phyloP scores from a whole-genome alignment of 2,329 filamentous ascomycete species.

The Xylaria sp. region DNA sequence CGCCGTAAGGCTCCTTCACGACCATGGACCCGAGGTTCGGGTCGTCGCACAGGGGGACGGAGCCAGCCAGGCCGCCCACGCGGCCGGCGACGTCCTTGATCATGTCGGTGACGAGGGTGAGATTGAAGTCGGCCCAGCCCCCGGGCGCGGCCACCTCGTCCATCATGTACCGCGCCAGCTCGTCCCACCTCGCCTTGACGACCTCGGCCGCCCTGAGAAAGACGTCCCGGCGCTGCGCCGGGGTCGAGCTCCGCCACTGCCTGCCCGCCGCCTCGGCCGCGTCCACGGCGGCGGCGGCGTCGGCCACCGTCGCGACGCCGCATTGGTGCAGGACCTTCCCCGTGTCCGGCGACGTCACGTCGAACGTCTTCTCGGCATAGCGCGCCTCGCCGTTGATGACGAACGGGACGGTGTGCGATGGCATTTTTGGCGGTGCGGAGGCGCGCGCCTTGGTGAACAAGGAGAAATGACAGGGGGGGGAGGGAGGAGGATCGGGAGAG shows the following conservation, averaged over 20 bases:
- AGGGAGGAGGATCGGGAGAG: no score
- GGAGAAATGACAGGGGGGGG: not conserved
- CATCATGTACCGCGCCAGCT: constrained; percentile 58
- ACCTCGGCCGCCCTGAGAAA: constrained; percentile 65
- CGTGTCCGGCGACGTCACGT: constrained; percentile 59
- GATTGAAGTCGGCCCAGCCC: constrained; percentile 40
- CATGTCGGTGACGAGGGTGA: constrained; percentile 37
- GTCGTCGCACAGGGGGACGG: constrained; percentile 37
- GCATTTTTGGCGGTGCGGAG: constrained; percentile 29
- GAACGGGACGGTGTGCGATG: constrained; percentile 42
- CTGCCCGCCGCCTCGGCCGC: constrained; percentile 62
- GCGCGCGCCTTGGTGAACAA: constrained; percentile 5
- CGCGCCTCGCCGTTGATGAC: constrained; percentile 50
- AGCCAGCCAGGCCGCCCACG: constrained; percentile 38
- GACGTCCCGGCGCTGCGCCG: constrained; percentile 60
- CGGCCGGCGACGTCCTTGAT: constrained; percentile 44
- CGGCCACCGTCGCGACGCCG: constrained; percentile 56
- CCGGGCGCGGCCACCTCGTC: constrained; percentile 39
- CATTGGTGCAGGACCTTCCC: constrained; percentile 56
- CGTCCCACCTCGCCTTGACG: constrained; percentile 54
- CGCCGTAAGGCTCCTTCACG: constrained; percentile 68
- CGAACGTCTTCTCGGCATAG: constrained; percentile 51
- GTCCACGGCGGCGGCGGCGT: constrained; percentile 52
- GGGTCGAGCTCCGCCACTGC: constrained; percentile 63
- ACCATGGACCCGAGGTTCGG: constrained; percentile 60